Conservation (phyloP, 2,329 filamentous ascomycete genomes). For the Cordyceps cicadae region DNA sequence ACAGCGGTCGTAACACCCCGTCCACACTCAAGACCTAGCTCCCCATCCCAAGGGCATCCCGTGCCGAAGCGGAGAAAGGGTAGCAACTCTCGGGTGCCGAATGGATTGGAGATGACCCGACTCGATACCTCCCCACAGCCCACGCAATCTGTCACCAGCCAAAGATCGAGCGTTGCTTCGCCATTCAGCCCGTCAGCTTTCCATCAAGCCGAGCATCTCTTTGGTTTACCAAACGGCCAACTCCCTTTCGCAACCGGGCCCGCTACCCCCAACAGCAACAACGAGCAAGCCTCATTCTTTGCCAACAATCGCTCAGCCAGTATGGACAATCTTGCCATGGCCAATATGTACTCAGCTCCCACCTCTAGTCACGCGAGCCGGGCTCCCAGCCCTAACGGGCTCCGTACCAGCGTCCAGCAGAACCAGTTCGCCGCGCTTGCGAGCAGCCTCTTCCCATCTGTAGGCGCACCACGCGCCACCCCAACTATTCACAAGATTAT, state of each 20-base stretch:
- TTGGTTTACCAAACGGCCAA: slow-evolving; percentile 34
- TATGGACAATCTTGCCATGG: slow-evolving; percentile 56
- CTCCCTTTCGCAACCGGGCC: slow-evolving; percentile 47
- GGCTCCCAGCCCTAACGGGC: slow-evolving; percentile 60
- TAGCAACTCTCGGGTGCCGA: slow-evolving; percentile 63
- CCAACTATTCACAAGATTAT: slow-evolving; percentile 74
- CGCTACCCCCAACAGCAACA: slow-evolving; percentile 58
- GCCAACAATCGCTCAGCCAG: slow-evolving; percentile 51
- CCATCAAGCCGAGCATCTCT: slow-evolving; percentile 36
- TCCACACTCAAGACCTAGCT: slow-evolving; percentile 62
- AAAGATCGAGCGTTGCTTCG: slow-evolving; percentile 37
- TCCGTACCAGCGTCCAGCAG: slow-evolving; percentile 38
- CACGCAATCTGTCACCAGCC: slow-evolving; percentile 27
- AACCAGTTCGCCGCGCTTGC: slow-evolving; percentile 38
- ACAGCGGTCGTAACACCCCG: slow-evolving; percentile 16
- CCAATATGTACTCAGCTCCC: slow-evolving; percentile 63
- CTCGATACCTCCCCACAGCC: slow-evolving; percentile 52
- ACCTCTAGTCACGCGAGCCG: slow-evolving; percentile 67
- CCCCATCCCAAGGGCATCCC: slow-evolving; percentile 59
- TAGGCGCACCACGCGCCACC: slow-evolving; percentile 37
- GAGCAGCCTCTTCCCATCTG: slow-evolving; percentile 41
- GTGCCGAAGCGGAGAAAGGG: slow-evolving; percentile 75
- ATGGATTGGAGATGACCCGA: slow-evolving; percentile 71
- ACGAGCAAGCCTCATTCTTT: slow-evolving; percentile 50
- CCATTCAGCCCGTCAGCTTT: slow-evolving; percentile 46